Percentiles rank a stretch among this genome's conserved stretches.
These are phyloP conservation scores for Cryphonectria nitschkei DNA, from an alignment of 2,329 filamentous ascomycete species.

Conservation along the genomic window DNA sequence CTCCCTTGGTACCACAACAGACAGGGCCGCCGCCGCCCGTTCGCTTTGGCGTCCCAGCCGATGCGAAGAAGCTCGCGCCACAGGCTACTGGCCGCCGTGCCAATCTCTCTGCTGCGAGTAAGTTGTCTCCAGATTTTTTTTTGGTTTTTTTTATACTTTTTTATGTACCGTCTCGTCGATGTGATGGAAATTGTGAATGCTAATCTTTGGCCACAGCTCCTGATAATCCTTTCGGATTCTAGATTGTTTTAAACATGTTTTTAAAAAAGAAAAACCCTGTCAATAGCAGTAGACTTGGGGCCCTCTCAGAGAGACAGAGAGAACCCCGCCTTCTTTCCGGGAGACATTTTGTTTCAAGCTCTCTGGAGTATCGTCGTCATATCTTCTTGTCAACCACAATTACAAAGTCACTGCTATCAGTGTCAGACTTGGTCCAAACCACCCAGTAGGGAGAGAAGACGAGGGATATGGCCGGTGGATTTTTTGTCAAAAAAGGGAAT, in stretches of 20 bases:
- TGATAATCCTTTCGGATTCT: constrained; percentile 59
- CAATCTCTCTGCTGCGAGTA: constrained; percentile 94
- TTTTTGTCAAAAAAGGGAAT: not conserved
- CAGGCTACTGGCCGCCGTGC: constrained; percentile 89
- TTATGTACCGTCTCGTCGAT: not conserved
- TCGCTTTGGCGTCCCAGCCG: constrained; percentile 78
- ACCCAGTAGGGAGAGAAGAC: not conserved
- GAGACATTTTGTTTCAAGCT: not conserved
- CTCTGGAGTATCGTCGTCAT: not conserved
- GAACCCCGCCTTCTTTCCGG: not conserved
- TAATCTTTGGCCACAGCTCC: constrained; percentile 45
- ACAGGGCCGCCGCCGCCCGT: constrained; percentile 87
- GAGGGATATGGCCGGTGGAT: not conserved
- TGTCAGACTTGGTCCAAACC: not conserved
- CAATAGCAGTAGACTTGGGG: not conserved
- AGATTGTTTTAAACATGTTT: constrained; percentile 19
- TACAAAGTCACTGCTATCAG: not conserved
- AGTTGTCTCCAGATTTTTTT: constrained; percentile 51
- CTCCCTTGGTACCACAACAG: constrained; percentile 74
- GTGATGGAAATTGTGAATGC: constrained; percentile 1
- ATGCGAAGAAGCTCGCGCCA: constrained; percentile 75
- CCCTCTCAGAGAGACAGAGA: too few species aligned
- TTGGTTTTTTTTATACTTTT: too few species aligned
- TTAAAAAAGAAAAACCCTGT: not conserved
- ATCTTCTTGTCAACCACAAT: not conserved